A percentile compares a stretch with the other conserved stretches of the same genome.
Evolutionary conservation across 192 early-diverging fungal genomes (phyloP).

Genomic region (Coemansia aciculifera): DNA sequence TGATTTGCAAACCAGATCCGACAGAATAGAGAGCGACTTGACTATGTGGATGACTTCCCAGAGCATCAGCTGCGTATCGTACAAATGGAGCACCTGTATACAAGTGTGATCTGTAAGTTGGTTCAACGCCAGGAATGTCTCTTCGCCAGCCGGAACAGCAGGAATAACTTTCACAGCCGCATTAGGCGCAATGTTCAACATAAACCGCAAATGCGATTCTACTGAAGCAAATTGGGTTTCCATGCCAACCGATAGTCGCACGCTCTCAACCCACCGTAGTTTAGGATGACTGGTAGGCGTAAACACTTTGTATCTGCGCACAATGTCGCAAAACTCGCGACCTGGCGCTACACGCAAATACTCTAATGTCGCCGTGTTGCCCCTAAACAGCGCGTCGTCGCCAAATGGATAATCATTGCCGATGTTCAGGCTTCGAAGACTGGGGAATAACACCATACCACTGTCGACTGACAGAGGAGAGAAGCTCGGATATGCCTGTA

Average conservation of each 20-base stretch:
- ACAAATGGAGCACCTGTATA: background rate
- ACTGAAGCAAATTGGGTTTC: background rate
- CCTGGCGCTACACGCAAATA: background rate
- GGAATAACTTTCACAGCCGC: background rate
- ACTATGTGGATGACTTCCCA: background rate
- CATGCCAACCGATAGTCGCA: background rate
- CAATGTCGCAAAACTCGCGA: background rate
- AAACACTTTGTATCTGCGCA: background rate
- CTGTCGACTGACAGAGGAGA: background rate
- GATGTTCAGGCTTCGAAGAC: background rate
- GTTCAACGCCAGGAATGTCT: background rate
- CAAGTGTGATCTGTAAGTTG: background rate
- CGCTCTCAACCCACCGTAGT: background rate
- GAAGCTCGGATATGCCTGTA: background rate
- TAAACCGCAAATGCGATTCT: background rate
- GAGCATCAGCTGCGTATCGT: background rate
- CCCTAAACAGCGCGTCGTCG: background rate
- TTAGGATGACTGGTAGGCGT: background rate
- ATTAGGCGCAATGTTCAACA: background rate
- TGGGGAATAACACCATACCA: background rate
- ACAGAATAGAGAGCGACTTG: background rate
- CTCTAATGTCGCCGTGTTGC: background rate
- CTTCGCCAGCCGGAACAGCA: background rate
- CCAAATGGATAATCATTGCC: background rate
- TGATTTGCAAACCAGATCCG: background rate